Base-by-base conservation (phyloP, 2,329 filamentous ascomycete species). In the Thielaviopsis punctulata region DNA sequence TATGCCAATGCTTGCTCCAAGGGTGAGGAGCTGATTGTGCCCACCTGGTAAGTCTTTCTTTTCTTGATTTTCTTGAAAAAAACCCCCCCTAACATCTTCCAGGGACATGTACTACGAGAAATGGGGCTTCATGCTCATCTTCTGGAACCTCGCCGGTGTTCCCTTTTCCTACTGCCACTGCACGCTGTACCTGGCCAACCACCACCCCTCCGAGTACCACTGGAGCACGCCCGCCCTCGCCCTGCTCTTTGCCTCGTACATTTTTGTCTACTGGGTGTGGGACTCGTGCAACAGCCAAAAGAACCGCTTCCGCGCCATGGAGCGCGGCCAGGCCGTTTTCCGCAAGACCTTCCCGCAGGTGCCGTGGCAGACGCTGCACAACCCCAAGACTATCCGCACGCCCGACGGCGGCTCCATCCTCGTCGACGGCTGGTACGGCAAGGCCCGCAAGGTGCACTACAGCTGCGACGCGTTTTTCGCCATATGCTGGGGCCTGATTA, bases 101-200 rank as follows among this genome's bases (percentile, higher is more conserved):
- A 66, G 65, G 83, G 88, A 95, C 62, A 94, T 95, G 83, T 94
- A 93, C 72, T 90, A 87, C 61, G 88, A 95, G 73, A 95, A 95
- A 70, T 89, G 86, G 79, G 88, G 88, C 50, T 95, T 95, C 72
- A 95, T 95, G 88, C 77, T 95, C 59, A 93, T 93, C 66, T 95
- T 95, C 77, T 95, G 88, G 88, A 95, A 95, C 68, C 73, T 95
- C 64, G 87, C 88, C 46, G 88, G 88, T 59, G 88, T 95, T 23
- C 88, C 88, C 13, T 74, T 95, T 50, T 88, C 81, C 52, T 95
- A 95, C 75, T 94, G 87, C 71, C 88, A 95, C 72, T 92, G 85
- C 75, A 90, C 85, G 48, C 79, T 95, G 60, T 95, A 85, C 69
- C 75, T 95, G 49, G 87, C 87, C 58, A 89, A 84, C 66, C 87